Conservation (phyloP, 805 yeast species). For the Candida pseudoglaebosa region DNA sequence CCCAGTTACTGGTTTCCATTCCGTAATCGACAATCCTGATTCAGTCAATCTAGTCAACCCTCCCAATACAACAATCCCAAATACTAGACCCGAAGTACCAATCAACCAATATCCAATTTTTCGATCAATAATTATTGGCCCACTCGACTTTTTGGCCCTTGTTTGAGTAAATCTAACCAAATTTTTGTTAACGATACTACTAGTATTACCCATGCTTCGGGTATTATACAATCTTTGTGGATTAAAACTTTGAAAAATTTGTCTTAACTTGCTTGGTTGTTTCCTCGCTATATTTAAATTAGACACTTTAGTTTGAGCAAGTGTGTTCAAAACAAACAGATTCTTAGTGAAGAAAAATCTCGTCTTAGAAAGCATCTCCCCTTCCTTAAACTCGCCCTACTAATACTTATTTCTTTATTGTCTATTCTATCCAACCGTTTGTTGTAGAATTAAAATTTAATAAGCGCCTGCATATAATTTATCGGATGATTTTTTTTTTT, state of each 20-base stretch:
- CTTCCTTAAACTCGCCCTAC: too few relatives aligned
- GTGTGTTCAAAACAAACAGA: conserved; percentile 38
- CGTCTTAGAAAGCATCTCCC: conserved; percentile 39
- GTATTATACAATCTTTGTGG: not conserved
- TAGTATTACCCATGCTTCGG: not conserved
- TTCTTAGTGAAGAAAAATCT: conserved; percentile 59
- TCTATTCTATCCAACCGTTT: too few relatives aligned
- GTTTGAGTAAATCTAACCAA: conserved; percentile 1
- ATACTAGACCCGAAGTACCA: conserved; percentile 83
- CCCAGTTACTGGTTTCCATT: conserved; percentile 98
- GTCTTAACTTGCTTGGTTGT: conserved; percentile 7
- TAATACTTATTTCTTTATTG: not conserved
- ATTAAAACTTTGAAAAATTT: conserved; percentile 2
- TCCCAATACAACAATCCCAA: conserved; percentile 94
- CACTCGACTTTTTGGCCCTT: not conserved
- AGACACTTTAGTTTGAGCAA: conserved; percentile 18
- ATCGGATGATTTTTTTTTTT: too few relatives aligned
- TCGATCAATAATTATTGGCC: conserved; percentile 16
- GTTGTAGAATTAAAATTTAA: not conserved
- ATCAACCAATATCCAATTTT: conserved; percentile 82
- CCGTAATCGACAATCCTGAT: conserved; percentile 93
- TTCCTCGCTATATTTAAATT: conserved; percentile 9
- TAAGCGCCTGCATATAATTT: not conserved
- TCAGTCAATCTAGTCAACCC: conserved; percentile 95
- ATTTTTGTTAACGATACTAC: not conserved